Evolutionary conservation across 192 early-diverging fungal species (phyloP).

Genomic region (Dissophora ornata): DNA sequence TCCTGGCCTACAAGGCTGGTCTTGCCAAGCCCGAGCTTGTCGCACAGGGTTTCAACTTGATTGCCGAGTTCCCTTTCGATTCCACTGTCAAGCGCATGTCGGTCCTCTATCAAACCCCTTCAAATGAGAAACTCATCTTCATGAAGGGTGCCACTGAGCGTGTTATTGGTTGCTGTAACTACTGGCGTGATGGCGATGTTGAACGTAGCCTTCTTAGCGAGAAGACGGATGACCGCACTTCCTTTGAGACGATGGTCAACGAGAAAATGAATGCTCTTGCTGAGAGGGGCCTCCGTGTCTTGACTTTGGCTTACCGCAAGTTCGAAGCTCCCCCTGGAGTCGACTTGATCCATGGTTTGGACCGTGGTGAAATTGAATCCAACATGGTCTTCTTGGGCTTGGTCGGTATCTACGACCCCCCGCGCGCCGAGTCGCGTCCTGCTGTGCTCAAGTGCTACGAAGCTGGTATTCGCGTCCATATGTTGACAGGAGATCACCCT

Average conservation of each 20-base stretch:
- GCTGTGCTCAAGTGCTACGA: constrained; percentile 79
- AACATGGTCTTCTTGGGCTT: constrained; percentile 86
- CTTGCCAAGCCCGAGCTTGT: constrained; percentile 75
- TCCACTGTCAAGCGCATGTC: constrained; percentile 90
- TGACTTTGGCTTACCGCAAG: constrained; percentile 80
- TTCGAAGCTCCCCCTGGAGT: constrained; percentile 42
- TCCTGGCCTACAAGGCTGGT: constrained; percentile 81
- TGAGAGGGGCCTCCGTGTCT: constrained; percentile 68
- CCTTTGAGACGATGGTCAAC: constrained; percentile 77
- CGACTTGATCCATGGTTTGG: constrained; percentile 13
- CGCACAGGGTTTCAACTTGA: constrained; percentile 42
- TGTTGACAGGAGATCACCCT: constrained; percentile 94
- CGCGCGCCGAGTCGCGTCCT: constrained; percentile 72
- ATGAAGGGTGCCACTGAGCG: constrained; percentile 94
- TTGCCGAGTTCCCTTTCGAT: constrained; percentile 65
- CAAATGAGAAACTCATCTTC: constrained; percentile 66
- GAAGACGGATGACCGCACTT: constrained; percentile 59
- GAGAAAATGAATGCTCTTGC: constrained; percentile 66
- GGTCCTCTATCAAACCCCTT: constrained; percentile 67
- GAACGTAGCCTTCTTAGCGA: constrained; percentile 33
- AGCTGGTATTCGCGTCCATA: constrained; percentile 92
- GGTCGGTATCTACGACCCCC: constrained; percentile 94
- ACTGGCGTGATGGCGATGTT: constrained; percentile 54
- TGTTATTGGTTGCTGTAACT: constrained; percentile 75
- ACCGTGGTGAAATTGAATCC: constrained; percentile 72